Evolutionary conservation across 768 basidiomycete genomes (phyloP).

Genomic region (Rickenella mellea): DNA sequence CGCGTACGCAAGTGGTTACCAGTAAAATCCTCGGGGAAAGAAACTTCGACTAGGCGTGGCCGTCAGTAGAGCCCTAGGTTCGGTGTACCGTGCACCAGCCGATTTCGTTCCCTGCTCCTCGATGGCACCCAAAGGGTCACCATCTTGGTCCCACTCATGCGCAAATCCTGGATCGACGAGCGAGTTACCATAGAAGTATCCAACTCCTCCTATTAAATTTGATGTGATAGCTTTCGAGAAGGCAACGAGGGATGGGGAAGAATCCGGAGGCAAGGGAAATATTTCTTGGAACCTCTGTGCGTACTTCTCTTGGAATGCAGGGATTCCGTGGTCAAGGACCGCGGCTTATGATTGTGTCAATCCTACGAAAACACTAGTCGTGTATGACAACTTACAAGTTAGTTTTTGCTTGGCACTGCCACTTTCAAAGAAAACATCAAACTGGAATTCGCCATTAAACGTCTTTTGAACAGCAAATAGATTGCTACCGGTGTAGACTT

Average conservation of each 20-base stretch:
- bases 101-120: conserved; percentile 30
- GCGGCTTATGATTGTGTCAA: conserved; percentile 32
- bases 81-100: conserved; percentile 57
- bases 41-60: conserved; percentile 95
- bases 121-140: conserved; percentile 31
- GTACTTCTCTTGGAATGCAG: conserved; percentile 52
- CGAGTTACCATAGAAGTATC: conserved; percentile 89
- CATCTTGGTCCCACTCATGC: conserved; percentile 84
- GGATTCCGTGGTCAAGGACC: conserved; percentile 59
- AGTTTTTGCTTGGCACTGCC: conserved; percentile 55
- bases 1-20: conserved; percentile 33
- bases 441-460: conserved; percentile 78
- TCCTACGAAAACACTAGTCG: neutral
- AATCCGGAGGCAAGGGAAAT: conserved; percentile 57
- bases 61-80: conserved; percentile 70
- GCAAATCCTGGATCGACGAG: conserved; percentile 80
- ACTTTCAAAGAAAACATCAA: conserved; percentile 85
- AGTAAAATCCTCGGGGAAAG: conserved; percentile 97
- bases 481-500: conserved; percentile 62
- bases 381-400: conserved; percentile 38
- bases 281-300: conserved; percentile 53
- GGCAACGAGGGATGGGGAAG: conserved; percentile 38
- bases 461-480: conserved; percentile 82
- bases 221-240: conserved; percentile 89
- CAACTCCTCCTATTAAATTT: conserved; percentile 86